Percentiles rank a stretch among this genome's conserved stretches.
Evolutionary conservation across 805 yeast species (phyloP).

Genomic region (Limtongia smithiae): DNA sequence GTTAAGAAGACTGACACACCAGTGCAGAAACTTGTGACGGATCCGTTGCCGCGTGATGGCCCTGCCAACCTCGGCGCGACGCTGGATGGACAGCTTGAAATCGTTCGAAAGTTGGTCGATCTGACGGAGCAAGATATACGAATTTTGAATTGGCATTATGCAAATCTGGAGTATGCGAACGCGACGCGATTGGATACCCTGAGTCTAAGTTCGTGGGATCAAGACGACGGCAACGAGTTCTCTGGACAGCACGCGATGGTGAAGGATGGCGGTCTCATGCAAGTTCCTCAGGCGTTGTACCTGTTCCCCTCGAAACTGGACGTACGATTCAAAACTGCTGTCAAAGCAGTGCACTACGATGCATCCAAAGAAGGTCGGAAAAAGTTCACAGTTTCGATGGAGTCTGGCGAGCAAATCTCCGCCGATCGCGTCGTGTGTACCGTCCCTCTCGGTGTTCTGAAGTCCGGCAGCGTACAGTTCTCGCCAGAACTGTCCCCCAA

Average conservation of each 20-base stretch:
- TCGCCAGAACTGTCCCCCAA: conserved; percentile 44
- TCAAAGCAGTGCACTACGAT: conserved; percentile 40
- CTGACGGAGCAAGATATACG: conserved; percentile 38
- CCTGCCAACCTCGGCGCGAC: conserved; percentile 40
- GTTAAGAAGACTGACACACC: conserved; percentile 4
- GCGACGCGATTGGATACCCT: conserved; percentile 39
- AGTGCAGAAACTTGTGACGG: conserved; percentile 31
- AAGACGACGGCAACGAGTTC: conserved; percentile 42
- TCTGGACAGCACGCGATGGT: conserved; percentile 42
- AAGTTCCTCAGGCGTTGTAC: conserved; percentile 40
- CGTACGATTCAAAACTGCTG: conserved; percentile 41
- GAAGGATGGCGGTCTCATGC: conserved; percentile 37
- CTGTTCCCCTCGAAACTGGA: conserved; percentile 41
- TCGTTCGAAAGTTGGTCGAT: conserved; percentile 36
- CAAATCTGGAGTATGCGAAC: conserved; percentile 41
- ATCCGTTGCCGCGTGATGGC: conserved; percentile 36
- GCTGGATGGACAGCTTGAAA: conserved; percentile 36
- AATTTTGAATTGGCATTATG: conserved; percentile 42
- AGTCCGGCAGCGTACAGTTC: conserved; percentile 40
- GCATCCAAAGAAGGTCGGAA: conserved; percentile 29
- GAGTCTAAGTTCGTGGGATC: conserved; percentile 42
- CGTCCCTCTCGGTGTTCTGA: conserved; percentile 43
- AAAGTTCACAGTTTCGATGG: conserved; percentile 32
- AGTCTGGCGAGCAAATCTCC: conserved; percentile 41
- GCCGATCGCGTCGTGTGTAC: conserved; percentile 43